Evolutionary conservation across 306 rosid genomes (phyloP), one percentile per base, ranked within the genome.

Genomic region (Citrullus amarus): DNA sequence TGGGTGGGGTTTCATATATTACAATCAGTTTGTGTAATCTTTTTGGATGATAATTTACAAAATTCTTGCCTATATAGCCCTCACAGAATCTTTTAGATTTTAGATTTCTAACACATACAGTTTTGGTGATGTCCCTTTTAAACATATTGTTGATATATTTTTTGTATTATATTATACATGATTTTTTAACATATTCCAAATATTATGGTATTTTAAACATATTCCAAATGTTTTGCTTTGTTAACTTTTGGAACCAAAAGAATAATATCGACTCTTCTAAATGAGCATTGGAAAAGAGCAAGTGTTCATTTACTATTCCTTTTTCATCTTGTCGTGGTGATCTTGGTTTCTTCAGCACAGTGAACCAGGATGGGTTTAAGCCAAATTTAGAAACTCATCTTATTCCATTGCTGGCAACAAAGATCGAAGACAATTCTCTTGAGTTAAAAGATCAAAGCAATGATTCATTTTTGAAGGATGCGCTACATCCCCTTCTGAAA

Each of bases 281-380:
- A 65, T 38, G 50, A 38, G 20, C 39, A 18, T 30, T 8, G 28
- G 46, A 66, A 38, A 41, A 68, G 10, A 69, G 28, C 25, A 41
- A 76, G 12, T 55, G 44, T 39, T 58, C 6, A 6, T 73, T 22
- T 17, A 70, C 57, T 44, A 44, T 70, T 54, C 46, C 36, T n/a
- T 22, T 77, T 80, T 51, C 46, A 78, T 70, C 48, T 34, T 59
- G 55, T 77, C 78, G 53, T 55, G 63, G 32, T 71, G 10, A 38
- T 80, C 82, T 83, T 75, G 67, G 2, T 51, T 84, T 87, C 82
- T 90, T 84, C 86, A 94, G 98, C 82, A 89, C 95, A 82, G 97
- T 94, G 88, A 94, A 94, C 85, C 82, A 88, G 85, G 97, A 92
- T 86, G 98, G 98, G 67, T 94, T 94, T 79, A 94, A 92, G 86